Evolutionary conservation across 306 rosid species (phyloP), one percentile per base, ranked within the genome.

Genomic region (Phaseolus lunatus): DNA sequence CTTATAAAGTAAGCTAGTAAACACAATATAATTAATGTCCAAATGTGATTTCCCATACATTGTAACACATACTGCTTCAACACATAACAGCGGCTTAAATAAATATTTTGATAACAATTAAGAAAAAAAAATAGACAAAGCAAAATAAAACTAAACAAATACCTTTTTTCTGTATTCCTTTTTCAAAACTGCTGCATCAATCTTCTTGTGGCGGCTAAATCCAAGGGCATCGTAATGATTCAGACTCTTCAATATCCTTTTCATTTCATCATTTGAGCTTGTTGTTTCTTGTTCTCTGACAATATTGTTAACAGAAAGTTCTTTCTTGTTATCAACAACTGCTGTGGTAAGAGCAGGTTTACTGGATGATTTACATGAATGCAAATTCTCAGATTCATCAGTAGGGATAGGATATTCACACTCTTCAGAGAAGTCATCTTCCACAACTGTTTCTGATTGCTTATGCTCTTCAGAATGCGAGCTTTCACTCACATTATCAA

Each of bases 191-290:
- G 78, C 78, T 56, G 85, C 85, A 83, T 96, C 99, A 54, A 96
- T 78, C 78, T 84, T 88, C 82, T 88, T 91, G 86, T 96, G 90
- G 62, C 98, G 94, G 23, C 76, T 73, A 73, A 90, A 86, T 47
- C 93, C 94, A 72, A 96, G 90, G 59, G 99, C 98, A 54, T 91
- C 98, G 57, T 96, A 96, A 82, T 93, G 97, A 87, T 91, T 81
- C 70, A 78, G 72, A 79, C 98, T 83, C 74, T 82, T 80, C 73
- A 91, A 72, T 76, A 96, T 96, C 67, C 90, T 88, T 85, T 70
- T 89, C 98, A 96, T 93, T 88, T 96, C 99, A 74, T 87, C 96
- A 84, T 48, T 54, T 78, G 98, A 89, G 77, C 75, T 71, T 67
- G 84, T 68, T 70, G 84, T 73, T 58, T 41, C n/a, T 79, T 85